Percentiles rank a stretch among this genome's conserved stretches.
Evolutionary conservation across 208 protist species (phyloP).

Genomic region (Trypanosoma rangeli): DNA sequence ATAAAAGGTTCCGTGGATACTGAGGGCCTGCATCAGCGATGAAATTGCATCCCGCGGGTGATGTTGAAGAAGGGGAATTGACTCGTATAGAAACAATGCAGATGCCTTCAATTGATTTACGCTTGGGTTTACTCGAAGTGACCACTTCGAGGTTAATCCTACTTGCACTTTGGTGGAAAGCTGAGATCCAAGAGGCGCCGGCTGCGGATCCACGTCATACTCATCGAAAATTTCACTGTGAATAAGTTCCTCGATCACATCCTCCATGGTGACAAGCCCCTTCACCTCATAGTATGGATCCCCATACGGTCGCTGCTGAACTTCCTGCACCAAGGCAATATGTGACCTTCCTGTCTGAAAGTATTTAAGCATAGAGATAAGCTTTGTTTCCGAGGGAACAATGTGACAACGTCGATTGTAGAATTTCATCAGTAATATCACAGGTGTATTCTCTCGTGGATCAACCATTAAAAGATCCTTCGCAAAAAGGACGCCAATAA

Average conservation of each 20-base stretch:
- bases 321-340: slow-evolving; percentile 93
- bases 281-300: slow-evolving; percentile 95
- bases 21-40: slow-evolving; percentile 55
- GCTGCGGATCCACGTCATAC: slow-evolving; percentile 83
- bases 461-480: slow-evolving; percentile 96
- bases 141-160: slow-evolving; percentile 76
- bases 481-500: slow-evolving; percentile 90
- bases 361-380: slow-evolving; percentile 95
- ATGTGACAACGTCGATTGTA: slow-evolving; percentile 91
- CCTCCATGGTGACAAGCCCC: slow-evolving; percentile 96
- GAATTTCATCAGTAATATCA: slow-evolving; percentile 92
- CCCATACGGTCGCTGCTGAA: slow-evolving; percentile 81
- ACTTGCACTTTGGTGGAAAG: slow-evolving; percentile 50
- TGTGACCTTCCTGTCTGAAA: slow-evolving; percentile 94
- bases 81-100: slow-evolving; percentile 82
- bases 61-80: slow-evolving; percentile 61
- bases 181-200: slow-evolving; percentile 8
- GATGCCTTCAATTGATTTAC: slow-evolving; percentile 82
- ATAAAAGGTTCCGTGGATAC: slow-evolving; percentile 58
- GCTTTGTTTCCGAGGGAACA: slow-evolving; percentile 86
- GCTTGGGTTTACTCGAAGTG: slow-evolving; percentile 73
- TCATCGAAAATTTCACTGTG: slow-evolving; percentile 97
- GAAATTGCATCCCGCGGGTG: slow-evolving; percentile 43
- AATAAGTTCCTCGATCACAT: slow-evolving; percentile 97
- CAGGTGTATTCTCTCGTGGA: slow-evolving; percentile 92